Evolutionary conservation across 1,284 basidiomycete genomes (phyloP), one percentile per base, ranked within the genome.

Genomic region (Gymnopus androsaceus): DNA sequence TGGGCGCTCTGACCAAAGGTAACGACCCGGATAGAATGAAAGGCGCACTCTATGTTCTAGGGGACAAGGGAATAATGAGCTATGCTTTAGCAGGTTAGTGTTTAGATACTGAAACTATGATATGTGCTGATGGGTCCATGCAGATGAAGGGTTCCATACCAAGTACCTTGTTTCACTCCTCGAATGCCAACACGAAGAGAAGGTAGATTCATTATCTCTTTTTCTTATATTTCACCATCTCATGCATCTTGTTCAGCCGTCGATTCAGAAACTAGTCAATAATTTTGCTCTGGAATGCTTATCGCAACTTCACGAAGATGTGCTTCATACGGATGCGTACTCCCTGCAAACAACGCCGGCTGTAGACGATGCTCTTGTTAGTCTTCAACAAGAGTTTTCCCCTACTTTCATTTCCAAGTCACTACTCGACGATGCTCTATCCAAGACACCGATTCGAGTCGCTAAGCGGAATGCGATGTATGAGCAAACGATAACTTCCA

Each of bases 11-110:
- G 44, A 72, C 76, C 53, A 88, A 87, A 65, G 92, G 90, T 4
- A 87, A 81, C 58, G 91, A 94, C 65, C 92, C 95, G 21, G 96
- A 98, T 72, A 82, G 90, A 49, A 97, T 97, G 87, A 99, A 99
- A 70, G 92, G 92, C 11, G 95, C 95, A 6, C 76, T 99, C 19
- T 95, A 97, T 69, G 81, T 95, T 23, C 76, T 99, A 8, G 88
- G 85, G 68, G 85, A 87, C 66, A 94, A 93, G 73, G 83, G 82
- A 41, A 87, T 83, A 54, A 79, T 87, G 84, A 64, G 53, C 68
- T 54, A 9, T 48, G 31, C 48, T 54, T 28, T 55, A 47, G 45
- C 50, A 15, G 36, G 6, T 40, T 37, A 52, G 40, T 41, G 48
- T 61, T 19, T 17, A 23, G 11, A 3, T 25, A 12, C 21, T 27